Base-by-base conservation (phyloP, 495 filamentous ascomycete species). In the Parathielavia appendiculata region DNA sequence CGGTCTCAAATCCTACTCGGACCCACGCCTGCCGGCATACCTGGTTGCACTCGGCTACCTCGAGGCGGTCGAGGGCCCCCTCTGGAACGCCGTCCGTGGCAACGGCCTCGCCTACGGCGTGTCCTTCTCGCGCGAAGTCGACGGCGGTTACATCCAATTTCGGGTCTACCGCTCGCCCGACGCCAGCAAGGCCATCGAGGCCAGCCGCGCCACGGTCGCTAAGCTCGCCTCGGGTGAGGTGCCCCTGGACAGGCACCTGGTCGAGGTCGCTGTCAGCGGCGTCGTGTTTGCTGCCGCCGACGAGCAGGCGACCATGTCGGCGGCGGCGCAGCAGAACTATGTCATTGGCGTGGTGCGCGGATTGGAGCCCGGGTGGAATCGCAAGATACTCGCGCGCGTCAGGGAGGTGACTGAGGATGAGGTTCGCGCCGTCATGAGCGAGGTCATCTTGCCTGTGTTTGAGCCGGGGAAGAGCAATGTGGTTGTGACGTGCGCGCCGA, bases 71-170 rank as follows among this genome's bases (percentile, higher is more conserved):
- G 95, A 97, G 74, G 93, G 93, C 2, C 95, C 93, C 6, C 81
- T 98, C 22, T 97, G 92, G 91, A 84, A 84, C 58, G 89, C 90
- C 3, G 86, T 96, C 51, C 91, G 93, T 40, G 93, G 93, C 43
- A 91, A 86, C 47, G 95, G 93, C 30, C 80, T 97, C 30, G 93
- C 92, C 1, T 99, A 99, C 69, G 90, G 90, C 16, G 86, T 86
- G 11, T 80, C 75, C 61, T 95, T 97, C 66, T 77, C 73, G 14
- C 83, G 84, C 57, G 85, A 89, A 61, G 74, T 89, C 41, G 88
- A 93, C 57, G 84, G 81, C 10, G 92, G 95, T 30, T 84, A 88
- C 53, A 71, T 96, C 49, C 83, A 85, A 58, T 92, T 91, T 70
- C 79, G 81, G 52, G 86, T 97, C 45, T 96, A 92, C 75, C 85